Percentiles rank a stretch among this genome's conserved stretches.
phyloP scores from a whole-genome alignment of 2,329 filamentous ascomycete genomes.

The Cryphonectria naterciae region DNA sequence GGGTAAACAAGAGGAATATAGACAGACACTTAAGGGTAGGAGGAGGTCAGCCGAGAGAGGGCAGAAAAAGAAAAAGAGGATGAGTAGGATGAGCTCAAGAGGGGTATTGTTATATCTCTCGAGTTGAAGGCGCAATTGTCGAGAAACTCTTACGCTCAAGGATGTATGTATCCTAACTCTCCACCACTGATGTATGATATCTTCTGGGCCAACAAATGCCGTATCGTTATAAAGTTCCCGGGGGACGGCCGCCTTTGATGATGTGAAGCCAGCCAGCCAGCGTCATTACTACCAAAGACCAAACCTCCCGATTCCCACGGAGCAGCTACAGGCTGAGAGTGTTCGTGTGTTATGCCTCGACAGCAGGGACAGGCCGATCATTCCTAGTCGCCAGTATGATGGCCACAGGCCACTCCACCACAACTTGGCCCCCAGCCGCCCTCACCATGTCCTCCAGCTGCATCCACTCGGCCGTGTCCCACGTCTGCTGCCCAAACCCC shows the following conservation, averaged over 20 bases:
- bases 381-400: constrained; percentile 30
- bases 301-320: not conserved
- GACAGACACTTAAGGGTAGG: not conserved
- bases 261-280: not conserved
- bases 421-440: constrained; percentile 21
- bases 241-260: not conserved
- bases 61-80: too few relatives aligned
- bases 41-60: not conserved
- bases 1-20: not conserved
- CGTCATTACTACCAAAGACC: not conserved
- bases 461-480: constrained; percentile 28
- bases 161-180: not conserved
- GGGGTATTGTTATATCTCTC: not conserved
- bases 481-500: constrained; percentile 31
- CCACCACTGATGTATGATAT: not conserved
- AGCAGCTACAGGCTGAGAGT: not conserved
- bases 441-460: constrained; percentile 29
- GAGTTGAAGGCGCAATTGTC: not conserved
- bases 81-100: not conserved
- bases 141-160: not conserved
- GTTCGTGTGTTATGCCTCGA: not conserved
- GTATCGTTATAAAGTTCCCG: not conserved
- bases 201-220: not conserved
- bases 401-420: constrained; percentile 30
- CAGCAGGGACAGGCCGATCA: constrained; percentile 4